Evolutionary conservation across 75 land plant genomes (phyloP).

Genomic region (Azolla pinnata): DNA sequence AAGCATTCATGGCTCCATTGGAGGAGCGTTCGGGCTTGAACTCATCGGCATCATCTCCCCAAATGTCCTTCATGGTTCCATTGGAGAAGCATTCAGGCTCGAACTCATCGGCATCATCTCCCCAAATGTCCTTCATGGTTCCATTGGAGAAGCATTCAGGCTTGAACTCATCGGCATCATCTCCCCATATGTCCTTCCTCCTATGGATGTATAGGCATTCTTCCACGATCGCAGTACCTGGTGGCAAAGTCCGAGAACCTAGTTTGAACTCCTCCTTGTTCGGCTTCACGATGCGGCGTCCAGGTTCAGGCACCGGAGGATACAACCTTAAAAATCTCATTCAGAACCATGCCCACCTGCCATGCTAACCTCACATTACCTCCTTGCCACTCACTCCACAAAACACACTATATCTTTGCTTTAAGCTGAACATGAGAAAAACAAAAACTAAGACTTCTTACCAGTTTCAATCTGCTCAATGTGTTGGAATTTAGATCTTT

Average conservation of each 20-base stretch:
- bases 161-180: no score
- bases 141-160: conserved; percentile 17
- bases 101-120: no score
- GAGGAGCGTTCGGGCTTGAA: conserved; percentile 49
- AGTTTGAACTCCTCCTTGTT: conserved; percentile 27
- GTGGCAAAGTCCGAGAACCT: conserved; percentile 19
- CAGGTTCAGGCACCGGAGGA: conserved; percentile 31
- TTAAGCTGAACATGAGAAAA: neutral
- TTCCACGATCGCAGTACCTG: conserved; percentile 26
- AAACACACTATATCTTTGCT: neutral
- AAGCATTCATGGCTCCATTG: conserved; percentile 15
- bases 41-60: conserved; percentile 51
- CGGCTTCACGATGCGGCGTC: conserved; percentile 13
- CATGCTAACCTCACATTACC: neutral
- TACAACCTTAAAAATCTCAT: conserved; percentile 43
- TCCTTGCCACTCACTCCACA: neutral
- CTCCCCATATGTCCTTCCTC: conserved; percentile 20
- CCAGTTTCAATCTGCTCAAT: neutral
- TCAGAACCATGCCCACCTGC: conserved; percentile 47
- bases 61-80: conserved; percentile 18
- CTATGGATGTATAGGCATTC: conserved; percentile 23
- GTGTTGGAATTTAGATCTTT: conserved; percentile 10
- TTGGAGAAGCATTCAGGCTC: conserved; percentile 18
- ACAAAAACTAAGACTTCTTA: neutral
- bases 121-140: conserved; percentile 19